Conservation (phyloP, 2,329 filamentous ascomycete genomes). For the Aspergillus sojae region DNA sequence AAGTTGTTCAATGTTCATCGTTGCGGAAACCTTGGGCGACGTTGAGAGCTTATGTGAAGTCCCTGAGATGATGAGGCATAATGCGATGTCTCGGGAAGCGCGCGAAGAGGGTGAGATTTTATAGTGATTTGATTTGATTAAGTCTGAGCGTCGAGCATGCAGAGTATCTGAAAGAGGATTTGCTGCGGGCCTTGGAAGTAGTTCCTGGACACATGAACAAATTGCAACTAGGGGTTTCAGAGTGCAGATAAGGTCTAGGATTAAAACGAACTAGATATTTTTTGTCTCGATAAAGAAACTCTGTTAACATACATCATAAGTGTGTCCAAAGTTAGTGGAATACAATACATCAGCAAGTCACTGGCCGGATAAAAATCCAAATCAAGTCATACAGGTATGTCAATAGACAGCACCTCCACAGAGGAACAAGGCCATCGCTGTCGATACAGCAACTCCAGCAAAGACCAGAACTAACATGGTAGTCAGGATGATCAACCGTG, state of each 20-base stretch:
- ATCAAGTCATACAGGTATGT: slow-evolving; percentile 10
- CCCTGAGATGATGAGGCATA: not conserved
- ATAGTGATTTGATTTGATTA: not conserved
- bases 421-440: slow-evolving; percentile 11
- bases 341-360: slow-evolving; percentile 11
- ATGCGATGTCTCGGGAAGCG: not conserved
- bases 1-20: not conserved
- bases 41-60: not conserved
- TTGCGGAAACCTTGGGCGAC: not conserved
- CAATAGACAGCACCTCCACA: slow-evolving; percentile 7
- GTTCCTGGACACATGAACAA: too few relatives aligned
- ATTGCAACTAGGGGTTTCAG: not conserved
- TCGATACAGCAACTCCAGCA: not conserved
- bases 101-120: not conserved
- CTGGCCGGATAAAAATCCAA: slow-evolving; percentile 5
- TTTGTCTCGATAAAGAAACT: slow-evolving; percentile 16
- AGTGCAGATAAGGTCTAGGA: not conserved
- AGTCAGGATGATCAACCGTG: not conserved
- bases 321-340: slow-evolving; percentile 8
- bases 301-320: slow-evolving; percentile 24
- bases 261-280: not conserved
- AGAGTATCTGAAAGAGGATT: not conserved
- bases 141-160: not conserved
- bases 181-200: not conserved
- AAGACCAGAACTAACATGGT: slow-evolving; percentile 3